phyloP scores from a whole-genome alignment of 306 rosid genomes.

The Abrus precatorius region DNA sequence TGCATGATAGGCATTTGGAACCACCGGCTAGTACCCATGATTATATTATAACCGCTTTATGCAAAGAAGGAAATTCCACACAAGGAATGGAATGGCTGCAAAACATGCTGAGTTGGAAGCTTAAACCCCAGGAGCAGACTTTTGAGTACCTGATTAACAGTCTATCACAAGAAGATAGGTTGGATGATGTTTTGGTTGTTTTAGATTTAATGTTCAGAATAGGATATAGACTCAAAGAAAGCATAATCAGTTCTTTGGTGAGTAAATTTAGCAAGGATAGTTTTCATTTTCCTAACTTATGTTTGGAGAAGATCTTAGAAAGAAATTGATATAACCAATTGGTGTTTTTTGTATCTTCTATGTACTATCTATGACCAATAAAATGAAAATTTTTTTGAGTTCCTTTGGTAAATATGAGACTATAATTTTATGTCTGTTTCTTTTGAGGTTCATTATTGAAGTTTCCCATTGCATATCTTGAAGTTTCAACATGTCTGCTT shows the following conservation, averaged over 20 bases:
- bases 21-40: slow-evolving; percentile 53
- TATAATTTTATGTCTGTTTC: not conserved
- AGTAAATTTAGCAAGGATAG: slow-evolving; percentile 51
- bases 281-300: slow-evolving; percentile 46
- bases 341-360: slow-evolving; percentile 47
- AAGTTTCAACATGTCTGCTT: slow-evolving; percentile 25
- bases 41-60: slow-evolving; percentile 58
- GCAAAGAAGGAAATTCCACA: slow-evolving; percentile 55
- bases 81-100: slow-evolving; percentile 72
- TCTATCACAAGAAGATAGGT: slow-evolving; percentile 56
- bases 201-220: slow-evolving; percentile 66
- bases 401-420: slow-evolving; percentile 3
- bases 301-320: slow-evolving; percentile 58
- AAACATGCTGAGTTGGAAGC: slow-evolving; percentile 58
- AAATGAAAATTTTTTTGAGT: slow-evolving; percentile 1
- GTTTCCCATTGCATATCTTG: slow-evolving; percentile 10
- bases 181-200: slow-evolving; percentile 72
- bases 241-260: slow-evolving; percentile 53
- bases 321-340: slow-evolving; percentile 43
- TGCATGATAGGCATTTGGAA: slow-evolving; percentile 58
- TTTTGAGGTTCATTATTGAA: slow-evolving; percentile 11
- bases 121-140: slow-evolving; percentile 59
- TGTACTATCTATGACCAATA: slow-evolving; percentile 27
- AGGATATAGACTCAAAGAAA: slow-evolving; percentile 62
- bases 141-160: slow-evolving; percentile 61